Evolutionary conservation across 495 filamentous ascomycete species (phyloP).

Genomic region (Aspergillus diversus): DNA sequence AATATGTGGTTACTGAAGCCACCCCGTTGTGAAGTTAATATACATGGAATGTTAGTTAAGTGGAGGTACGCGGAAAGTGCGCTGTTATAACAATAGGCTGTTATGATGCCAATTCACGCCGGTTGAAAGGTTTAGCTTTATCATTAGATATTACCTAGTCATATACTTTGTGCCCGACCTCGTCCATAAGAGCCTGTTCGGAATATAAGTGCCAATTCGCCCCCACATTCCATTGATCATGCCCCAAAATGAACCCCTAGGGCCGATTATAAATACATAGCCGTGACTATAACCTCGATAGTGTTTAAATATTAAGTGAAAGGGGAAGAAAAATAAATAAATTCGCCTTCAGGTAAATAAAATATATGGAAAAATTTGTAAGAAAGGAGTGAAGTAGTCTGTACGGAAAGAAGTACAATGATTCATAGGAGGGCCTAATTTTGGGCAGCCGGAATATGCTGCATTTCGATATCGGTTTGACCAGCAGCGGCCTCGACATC

Average conservation of each 20-base stretch:
- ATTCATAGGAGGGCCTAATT: slow-evolving; percentile 6
- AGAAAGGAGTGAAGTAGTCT: slow-evolving; percentile 12
- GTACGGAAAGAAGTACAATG: slow-evolving; percentile 16
- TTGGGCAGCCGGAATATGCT: slow-evolving; percentile 44
- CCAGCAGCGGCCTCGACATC: slow-evolving; percentile 40
- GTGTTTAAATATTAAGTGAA: too few relatives aligned
- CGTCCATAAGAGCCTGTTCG: background rate
- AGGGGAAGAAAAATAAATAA: slow-evolving; percentile 7
- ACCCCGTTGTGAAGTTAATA: too few relatives aligned
- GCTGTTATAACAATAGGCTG: too few relatives aligned
- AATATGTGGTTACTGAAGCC: too few relatives aligned
- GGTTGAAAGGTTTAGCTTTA: too few relatives aligned
- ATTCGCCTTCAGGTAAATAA: slow-evolving; percentile 1
- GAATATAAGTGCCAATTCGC: background rate
- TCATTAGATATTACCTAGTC: too few relatives aligned
- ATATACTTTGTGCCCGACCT: too few relatives aligned
- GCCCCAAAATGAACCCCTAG: slow-evolving; percentile 4
- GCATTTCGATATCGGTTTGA: slow-evolving; percentile 64
- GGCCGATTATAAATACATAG: slow-evolving; percentile 17
- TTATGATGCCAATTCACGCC: too few relatives aligned
- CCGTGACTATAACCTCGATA: background rate
- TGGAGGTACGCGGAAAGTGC: too few relatives aligned
- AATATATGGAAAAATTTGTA: slow-evolving; percentile 5
- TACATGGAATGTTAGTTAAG: too few relatives aligned
- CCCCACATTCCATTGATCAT: slow-evolving; percentile 9